Evolutionary conservation across 2,329 filamentous ascomycete species (phyloP), one percentile per base, ranked within the genome.

Genomic region (Colletotrichum navitas): DNA sequence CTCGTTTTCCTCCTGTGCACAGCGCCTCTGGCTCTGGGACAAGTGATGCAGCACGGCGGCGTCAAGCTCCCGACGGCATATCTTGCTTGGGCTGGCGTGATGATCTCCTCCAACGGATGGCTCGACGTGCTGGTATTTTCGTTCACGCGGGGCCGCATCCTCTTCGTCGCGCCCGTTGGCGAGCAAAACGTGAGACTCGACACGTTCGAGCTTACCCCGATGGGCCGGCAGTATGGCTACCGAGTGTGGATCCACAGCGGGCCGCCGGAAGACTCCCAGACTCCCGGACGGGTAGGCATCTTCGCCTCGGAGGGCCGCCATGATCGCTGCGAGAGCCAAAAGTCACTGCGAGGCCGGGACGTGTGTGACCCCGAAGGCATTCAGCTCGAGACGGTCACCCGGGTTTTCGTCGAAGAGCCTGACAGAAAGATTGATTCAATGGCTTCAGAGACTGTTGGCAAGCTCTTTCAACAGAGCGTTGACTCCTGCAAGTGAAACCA

Each of bases 1-100:
- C 74, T 90, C 65, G 87, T 91, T 73, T 91, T 91, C 76, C 83
- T 90, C 41, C 68, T 90, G 29, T 89, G 89, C 77, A 92, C 89
- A 0, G 81, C 89, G 0, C 90, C 90, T 0, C 81, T 91, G 2
- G 89, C 88, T 14, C 82, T 87, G 0, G 87, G 88, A n/a, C 85
- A 89, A 63, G 88, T 91, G 78, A 84, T 85, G 55, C 83, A 83
- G 54, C 89, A 90, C 84, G 82, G 85, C 0, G 85, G 86, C 2
- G 76, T 80, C n/a, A 54, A 79, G 0, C 81, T 88, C 21, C 82
- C 86, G 0, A 78, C 85, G 1, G 75, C 76, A 0, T 89, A 86
- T 75, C 88, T 87, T 77, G 84, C 83, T 76, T 77, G 84, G 2
- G 85, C 87, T 0, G 88, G 87, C 3, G 82, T 83, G 0, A 83